Evolutionary conservation across 2,329 filamentous ascomycete species (phyloP).

Genomic region (Alternaria ventricosa): DNA sequence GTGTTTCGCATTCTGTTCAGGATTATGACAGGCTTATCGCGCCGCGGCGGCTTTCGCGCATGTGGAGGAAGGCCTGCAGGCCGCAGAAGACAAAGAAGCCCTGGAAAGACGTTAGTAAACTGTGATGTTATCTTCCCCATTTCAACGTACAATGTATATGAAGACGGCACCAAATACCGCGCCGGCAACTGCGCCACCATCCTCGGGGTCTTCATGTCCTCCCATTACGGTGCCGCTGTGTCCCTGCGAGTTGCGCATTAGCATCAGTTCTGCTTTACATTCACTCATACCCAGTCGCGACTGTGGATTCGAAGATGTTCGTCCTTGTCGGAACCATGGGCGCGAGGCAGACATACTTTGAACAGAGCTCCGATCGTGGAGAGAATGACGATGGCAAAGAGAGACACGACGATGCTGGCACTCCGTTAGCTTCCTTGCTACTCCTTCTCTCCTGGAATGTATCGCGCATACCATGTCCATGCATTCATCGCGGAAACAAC

Average conservation of each 20-base stretch:
- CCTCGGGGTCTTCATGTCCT: slow-evolving; percentile 69
- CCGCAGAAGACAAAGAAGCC: slow-evolving; percentile 91
- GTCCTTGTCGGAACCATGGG: neutral
- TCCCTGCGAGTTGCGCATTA: slow-evolving; percentile 47
- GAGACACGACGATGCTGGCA: slow-evolving; percentile 71
- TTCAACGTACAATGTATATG: slow-evolving; percentile 80
- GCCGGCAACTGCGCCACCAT: slow-evolving; percentile 78
- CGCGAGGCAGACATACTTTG: slow-evolving; percentile 57
- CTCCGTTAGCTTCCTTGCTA: slow-evolving; percentile 20
- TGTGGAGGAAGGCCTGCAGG: slow-evolving; percentile 84
- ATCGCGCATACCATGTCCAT: slow-evolving; percentile 81
- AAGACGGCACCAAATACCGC: slow-evolving; percentile 88
- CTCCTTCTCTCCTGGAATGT: neutral
- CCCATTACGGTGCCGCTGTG: slow-evolving; percentile 87
- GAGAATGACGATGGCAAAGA: slow-evolving; percentile 70
- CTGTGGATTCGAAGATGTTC: neutral
- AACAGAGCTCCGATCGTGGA: slow-evolving; percentile 75
- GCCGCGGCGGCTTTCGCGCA: slow-evolving; percentile 81
- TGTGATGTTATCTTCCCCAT: neutral
- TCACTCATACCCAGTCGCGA: neutral
- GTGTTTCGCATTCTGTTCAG: neutral
- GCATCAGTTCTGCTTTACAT: slow-evolving; percentile 9
- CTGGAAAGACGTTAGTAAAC: slow-evolving; percentile 44
- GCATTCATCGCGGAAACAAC: slow-evolving; percentile 90
- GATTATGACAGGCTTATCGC: slow-evolving; percentile 74